Base-by-base conservation (phyloP, 2,329 filamentous ascomycete species). In the Ascomycota sp. region DNA sequence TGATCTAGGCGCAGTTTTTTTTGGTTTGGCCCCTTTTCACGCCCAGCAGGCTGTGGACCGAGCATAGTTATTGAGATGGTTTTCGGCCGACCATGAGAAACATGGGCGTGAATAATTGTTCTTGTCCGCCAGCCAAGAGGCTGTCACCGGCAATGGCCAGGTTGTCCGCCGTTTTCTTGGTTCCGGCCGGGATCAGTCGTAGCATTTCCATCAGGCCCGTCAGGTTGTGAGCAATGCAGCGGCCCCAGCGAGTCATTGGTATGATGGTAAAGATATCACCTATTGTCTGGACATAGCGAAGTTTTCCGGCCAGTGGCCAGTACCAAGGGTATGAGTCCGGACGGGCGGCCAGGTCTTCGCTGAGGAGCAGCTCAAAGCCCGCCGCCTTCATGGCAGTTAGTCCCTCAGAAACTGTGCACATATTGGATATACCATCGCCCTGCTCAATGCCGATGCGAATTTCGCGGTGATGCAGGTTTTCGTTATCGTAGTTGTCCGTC, bases 31-130 rank as follows among this genome's bases (percentile, higher is more conserved):
- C 15, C 3, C 15, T 17, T 17, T 17, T 17, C 15, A 17, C 4
- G 15, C 15, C 15, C 15, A 17, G n/a, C n/a, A n/a, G n/a, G n/a
- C n/a, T n/a, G n/a, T 17, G 15, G 15, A 17, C 15, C 15, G 4
- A 3, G 15, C 15, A 17, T 17, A 17, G 15, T 32, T 36, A 41
- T 30, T 37, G 24, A 20, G 32, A 40, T 30, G 86, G 82, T 65
- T 94, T 94, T 56, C 80, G 73, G 36, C 72, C 86, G 35, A 94
- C 70, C 81, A 94, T 94, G 47, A 95, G 62, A 59, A 93, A 94
- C 86, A 95, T 95, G 33, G 86, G 86, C 2, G 86, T 95, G 58
- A 95, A 95, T n/a, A 95, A 67, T 53, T 92, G 79, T 59, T 85
- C 65, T 51, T 72, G 69, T 23, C 74, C 86, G 54, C 86, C 86